Evolutionary conservation across 345 rosid species (phyloP), one percentile per base, ranked within the genome.

Genomic region (Kandelia obovata): DNA sequence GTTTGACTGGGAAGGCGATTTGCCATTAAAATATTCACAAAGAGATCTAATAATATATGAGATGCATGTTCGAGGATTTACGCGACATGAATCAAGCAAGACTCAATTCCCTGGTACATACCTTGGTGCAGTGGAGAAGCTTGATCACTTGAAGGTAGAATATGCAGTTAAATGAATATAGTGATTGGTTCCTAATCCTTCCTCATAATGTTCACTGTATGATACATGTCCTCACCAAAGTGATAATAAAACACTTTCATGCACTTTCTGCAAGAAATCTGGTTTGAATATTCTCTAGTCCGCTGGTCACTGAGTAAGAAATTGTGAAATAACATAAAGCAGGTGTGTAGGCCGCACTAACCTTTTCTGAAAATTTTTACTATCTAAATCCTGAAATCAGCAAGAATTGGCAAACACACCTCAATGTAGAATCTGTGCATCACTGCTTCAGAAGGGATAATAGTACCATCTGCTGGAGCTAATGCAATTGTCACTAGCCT

Each of bases 1-100:
- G 98, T 89, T 94, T 85, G 96, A 94, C 69, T 94, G 98, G 98
- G 96, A 94, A 73, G 98, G 98, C 64, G 98, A 94, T 87, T 81
- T 91, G 73, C 97, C 85, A 34, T 78, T 86, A 83, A 87, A 80
- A 85, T 73, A 84, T 69, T 86, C 83, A 31, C 90, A 83, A 60
- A 89, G 79, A 78, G 92, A 94, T 76, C 87, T 91, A 64, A 80
- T 94, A n/a, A 75, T 91, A 64, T 94, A 91, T 76, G 98, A 94
- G 82, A 86, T 94, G 90, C 97, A 94, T 78, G 92, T 94, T 34
- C 91, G 97, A 53, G 98, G 96, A 62, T 94, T 80, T 81, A 94
- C 98, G 43, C 82, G 66, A 75, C 97, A 94, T 62, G 92, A 94
- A 74, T 91, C 96, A 67, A 91, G 98, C 60, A 68, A 65, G 74